phyloP scores from a whole-genome alignment of 768 basidiomycete genomes.

The Termitomyces sp. region DNA sequence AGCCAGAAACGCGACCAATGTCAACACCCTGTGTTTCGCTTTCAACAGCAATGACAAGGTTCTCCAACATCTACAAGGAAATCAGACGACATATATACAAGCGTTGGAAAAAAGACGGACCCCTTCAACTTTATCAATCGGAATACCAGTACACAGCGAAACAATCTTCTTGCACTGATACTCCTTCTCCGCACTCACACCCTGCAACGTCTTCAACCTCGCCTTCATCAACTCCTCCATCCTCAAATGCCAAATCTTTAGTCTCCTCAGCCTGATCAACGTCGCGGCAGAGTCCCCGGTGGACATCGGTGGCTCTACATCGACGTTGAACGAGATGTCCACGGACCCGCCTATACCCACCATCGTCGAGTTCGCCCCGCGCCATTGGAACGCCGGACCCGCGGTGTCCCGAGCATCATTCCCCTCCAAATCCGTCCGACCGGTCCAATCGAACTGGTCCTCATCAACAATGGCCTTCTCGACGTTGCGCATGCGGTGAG shows the following conservation, averaged over 20 bases:
- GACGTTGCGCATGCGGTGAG: constrained; percentile 80
- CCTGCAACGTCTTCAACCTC: constrained; percentile 67
- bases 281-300: constrained; percentile 50
- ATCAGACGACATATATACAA: background rate
- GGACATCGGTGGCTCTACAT: constrained; percentile 73
- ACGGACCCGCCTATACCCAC: constrained; percentile 59
- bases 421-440: constrained; percentile 50
- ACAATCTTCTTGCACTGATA: constrained; percentile 92
- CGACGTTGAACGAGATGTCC: constrained; percentile 60
- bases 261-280: constrained; percentile 67
- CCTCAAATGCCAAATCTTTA: constrained; percentile 81
- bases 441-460: constrained; percentile 87
- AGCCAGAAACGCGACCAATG: constrained; percentile 81
- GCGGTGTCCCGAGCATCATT: constrained; percentile 35
- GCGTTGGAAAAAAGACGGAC: constrained; percentile 42
- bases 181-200: constrained; percentile 83
- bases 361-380: constrained; percentile 66
- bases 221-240: constrained; percentile 72
- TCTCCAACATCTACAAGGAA: constrained; percentile 68
- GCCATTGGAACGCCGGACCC: constrained; percentile 68
- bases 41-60: constrained; percentile 82
- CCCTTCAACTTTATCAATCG: constrained; percentile 85
- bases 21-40: constrained; percentile 82
- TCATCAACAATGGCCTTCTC: constrained; percentile 76
- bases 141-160: constrained; percentile 81